phyloP scores from a whole-genome alignment of 176 grass and related monocot genomes.

The Oryza officinalis region DNA sequence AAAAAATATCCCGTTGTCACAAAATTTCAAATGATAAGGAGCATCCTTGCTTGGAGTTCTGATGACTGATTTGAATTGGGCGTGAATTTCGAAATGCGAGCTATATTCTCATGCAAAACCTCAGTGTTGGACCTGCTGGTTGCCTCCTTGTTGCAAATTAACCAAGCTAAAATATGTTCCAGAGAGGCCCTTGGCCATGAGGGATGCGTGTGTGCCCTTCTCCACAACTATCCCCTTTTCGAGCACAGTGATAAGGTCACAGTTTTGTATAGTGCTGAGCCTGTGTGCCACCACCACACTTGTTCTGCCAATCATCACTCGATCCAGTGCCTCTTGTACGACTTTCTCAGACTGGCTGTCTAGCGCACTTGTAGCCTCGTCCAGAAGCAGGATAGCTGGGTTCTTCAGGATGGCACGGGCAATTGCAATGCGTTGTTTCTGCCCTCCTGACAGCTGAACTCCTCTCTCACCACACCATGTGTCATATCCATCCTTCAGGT shows the following conservation, averaged over 20 bases:
- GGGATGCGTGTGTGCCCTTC: constrained; percentile 88
- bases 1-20: constrained; percentile 19
- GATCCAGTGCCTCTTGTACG: constrained; percentile 83
- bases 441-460: constrained; percentile 88
- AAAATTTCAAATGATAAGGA: constrained; percentile 11
- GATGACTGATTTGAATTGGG: not conserved
- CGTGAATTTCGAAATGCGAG: not conserved
- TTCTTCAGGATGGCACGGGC: constrained; percentile 93
- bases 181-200: constrained; percentile 74
- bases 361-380: constrained; percentile 92
- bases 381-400: constrained; percentile 73
- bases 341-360: constrained; percentile 94
- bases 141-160: constrained; percentile 70
- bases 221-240: constrained; percentile 81
- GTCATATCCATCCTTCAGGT: constrained; percentile 88
- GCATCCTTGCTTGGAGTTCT: constrained; percentile 22
- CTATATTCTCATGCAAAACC: constrained; percentile 1
- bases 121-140: constrained; percentile 38
- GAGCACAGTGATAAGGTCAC: constrained; percentile 78
- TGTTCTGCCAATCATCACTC: constrained; percentile 86
- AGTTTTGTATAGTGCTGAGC: constrained; percentile 84
- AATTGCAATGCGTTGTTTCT: constrained; percentile 93
- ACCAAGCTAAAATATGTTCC: constrained; percentile 82
- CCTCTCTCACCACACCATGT: constrained; percentile 90
- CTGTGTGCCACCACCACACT: constrained; percentile 87